Conservation (phyloP, 441 rosid species). For the Erysimum pusillum region DNA sequence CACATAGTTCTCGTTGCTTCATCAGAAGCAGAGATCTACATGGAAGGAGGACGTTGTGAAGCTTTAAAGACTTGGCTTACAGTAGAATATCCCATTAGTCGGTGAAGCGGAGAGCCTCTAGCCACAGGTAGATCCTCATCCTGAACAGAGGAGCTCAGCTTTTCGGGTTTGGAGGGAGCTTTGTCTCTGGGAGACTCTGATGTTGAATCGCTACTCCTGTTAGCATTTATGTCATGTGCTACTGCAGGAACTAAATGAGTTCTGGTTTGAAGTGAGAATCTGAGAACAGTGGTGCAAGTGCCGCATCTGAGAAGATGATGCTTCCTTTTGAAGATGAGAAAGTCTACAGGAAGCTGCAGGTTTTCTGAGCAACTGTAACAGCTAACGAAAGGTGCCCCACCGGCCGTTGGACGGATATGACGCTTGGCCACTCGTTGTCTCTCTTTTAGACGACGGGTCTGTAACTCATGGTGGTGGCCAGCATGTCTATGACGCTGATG, state of each 20-base stretch:
- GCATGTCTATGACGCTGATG: slow-evolving; percentile 53
- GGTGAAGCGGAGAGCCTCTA: slow-evolving; percentile 78
- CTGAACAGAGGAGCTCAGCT: slow-evolving; percentile 49
- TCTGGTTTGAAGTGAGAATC: slow-evolving; percentile 47
- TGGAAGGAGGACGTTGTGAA: slow-evolving; percentile 43
- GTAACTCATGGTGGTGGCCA: slow-evolving; percentile 45
- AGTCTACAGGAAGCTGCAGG: slow-evolving; percentile 48
- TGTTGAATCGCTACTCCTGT: slow-evolving; percentile 32
- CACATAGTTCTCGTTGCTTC: slow-evolving; percentile 26
- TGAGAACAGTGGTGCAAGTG: slow-evolving; percentile 46
- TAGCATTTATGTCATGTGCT: slow-evolving; percentile 29
- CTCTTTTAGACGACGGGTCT: slow-evolving; percentile 54
- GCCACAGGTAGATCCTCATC: slow-evolving; percentile 52
- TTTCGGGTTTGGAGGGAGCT: slow-evolving; percentile 47
- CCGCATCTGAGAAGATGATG: slow-evolving; percentile 51
- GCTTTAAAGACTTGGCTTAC: slow-evolving; percentile 60
- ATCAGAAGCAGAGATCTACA: slow-evolving; percentile 39
- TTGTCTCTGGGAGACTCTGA: slow-evolving; percentile 38
- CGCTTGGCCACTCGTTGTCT: slow-evolving; percentile 58
- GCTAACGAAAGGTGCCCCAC: slow-evolving; percentile 49
- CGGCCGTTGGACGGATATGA: slow-evolving; percentile 49
- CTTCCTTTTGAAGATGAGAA: slow-evolving; percentile 49
- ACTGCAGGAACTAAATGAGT: slow-evolving; percentile 46
- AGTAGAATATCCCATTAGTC: slow-evolving; percentile 89
- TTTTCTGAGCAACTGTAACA: slow-evolving; percentile 44